These are phyloP conservation scores for Cyclocybe aegerita DNA, from an alignment of 768 basidiomycete species.

Conservation along the genomic window DNA sequence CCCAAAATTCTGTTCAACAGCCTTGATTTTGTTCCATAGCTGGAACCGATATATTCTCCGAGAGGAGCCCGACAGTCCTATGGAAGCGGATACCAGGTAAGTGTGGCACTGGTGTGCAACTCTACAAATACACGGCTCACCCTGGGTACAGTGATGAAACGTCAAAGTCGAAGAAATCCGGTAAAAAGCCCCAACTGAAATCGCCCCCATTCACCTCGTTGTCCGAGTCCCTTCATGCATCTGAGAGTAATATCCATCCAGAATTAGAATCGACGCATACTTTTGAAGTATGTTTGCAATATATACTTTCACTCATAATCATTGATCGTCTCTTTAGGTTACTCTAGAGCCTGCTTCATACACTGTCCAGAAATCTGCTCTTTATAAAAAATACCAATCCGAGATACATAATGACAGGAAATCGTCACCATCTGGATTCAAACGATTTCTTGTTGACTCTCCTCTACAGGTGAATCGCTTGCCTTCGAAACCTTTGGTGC, in stretches of 20 bases:
- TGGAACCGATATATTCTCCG: slow-evolving; percentile 71
- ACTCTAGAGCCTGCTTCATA: slow-evolving; percentile 74
- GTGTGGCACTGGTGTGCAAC: not conserved
- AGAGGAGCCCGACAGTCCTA: slow-evolving; percentile 36
- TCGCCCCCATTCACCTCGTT: slow-evolving; percentile 39
- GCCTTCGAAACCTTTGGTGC: not conserved
- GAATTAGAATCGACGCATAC: slow-evolving; percentile 39
- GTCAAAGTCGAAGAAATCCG: slow-evolving; percentile 2
- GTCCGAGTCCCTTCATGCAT: slow-evolving; percentile 48
- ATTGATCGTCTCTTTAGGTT: slow-evolving; percentile 42
- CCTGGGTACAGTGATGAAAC: not conserved
- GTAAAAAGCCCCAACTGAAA: slow-evolving; percentile 4
- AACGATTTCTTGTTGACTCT: slow-evolving; percentile 74
- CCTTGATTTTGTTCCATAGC: slow-evolving; percentile 29
- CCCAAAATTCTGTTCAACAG: not conserved
- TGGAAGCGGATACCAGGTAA: slow-evolving; percentile 22
- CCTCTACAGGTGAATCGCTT: slow-evolving; percentile 60
- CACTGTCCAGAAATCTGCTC: slow-evolving; percentile 75
- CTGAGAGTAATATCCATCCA: slow-evolving; percentile 43
- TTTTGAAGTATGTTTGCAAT: slow-evolving; percentile 51
- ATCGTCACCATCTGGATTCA: slow-evolving; percentile 53
- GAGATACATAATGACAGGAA: slow-evolving; percentile 72
- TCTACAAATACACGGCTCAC: not conserved
- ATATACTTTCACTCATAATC: not conserved
- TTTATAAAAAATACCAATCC: slow-evolving; percentile 77